These are phyloP conservation scores for Calonectria fujianensis DNA, from an alignment of 2,329 filamentous ascomycete genomes.

Conservation along the genomic window DNA sequence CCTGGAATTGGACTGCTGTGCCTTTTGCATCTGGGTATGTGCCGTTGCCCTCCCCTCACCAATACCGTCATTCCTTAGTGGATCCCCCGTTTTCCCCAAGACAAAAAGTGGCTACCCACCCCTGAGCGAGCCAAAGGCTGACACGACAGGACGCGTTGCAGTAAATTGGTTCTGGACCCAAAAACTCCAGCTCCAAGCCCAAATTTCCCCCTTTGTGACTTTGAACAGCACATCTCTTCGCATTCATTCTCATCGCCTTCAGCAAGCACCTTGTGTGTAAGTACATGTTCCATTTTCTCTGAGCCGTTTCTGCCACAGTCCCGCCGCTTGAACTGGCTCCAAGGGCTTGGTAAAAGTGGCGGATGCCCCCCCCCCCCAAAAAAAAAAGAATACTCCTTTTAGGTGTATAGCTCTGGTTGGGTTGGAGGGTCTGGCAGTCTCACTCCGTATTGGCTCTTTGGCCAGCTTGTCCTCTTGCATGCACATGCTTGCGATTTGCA, in stretches of 20 bases:
- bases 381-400: conserved; percentile 38
- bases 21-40: conserved; percentile 28
- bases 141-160: conserved; percentile 36
- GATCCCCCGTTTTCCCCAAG: conserved; percentile 3
- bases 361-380: background rate
- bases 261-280: conserved; percentile 17
- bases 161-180: conserved; percentile 31
- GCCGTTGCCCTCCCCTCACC: background rate
- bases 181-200: conserved; percentile 25
- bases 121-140: conserved; percentile 37
- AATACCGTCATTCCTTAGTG: conserved; percentile 14
- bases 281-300: background rate
- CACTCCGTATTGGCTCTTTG: conserved; percentile 34
- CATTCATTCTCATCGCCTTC: conserved; percentile 2
- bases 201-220: conserved; percentile 33
- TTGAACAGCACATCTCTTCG: conserved; percentile 6
- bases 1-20: conserved; percentile 16
- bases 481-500: background rate
- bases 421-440: conserved; percentile 40
- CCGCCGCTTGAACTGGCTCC: conserved; percentile 2
- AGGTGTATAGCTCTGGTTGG: conserved; percentile 27
- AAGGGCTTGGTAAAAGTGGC: conserved; percentile 23
- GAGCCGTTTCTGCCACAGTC: background rate
- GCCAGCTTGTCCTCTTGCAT: conserved; percentile 53
- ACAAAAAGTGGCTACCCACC: conserved; percentile 32